Conservation (phyloP, 805 yeast species). For the Saccharomycopsis amapae region DNA sequence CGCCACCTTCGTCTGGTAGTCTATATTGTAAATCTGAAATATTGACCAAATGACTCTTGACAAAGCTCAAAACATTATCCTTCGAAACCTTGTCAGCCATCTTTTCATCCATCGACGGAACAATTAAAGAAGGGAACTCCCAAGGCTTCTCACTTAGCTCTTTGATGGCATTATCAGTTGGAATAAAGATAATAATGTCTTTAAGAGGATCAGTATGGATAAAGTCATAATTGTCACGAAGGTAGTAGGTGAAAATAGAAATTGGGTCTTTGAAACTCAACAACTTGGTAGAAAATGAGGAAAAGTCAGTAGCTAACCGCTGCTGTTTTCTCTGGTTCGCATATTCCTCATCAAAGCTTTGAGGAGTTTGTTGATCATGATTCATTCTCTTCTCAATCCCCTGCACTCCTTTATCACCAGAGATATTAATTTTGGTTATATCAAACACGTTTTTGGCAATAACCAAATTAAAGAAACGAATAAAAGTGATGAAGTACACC, state of each 20-base stretch:
- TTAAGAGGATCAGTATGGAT: slow-evolving; percentile 35
- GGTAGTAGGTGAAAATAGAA: slow-evolving; percentile 59
- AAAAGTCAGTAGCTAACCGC: background rate
- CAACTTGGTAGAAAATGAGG: background rate
- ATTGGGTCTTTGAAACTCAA: slow-evolving; percentile 30
- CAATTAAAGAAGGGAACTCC: slow-evolving; percentile 60
- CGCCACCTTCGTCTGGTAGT: slow-evolving; percentile 6
- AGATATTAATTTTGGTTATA: background rate
- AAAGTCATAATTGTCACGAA: slow-evolving; percentile 54
- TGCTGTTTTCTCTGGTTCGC: too few relatives aligned
- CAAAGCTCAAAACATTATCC: slow-evolving; percentile 49
- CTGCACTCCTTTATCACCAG: background rate
- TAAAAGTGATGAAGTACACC: background rate
- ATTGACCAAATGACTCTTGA: slow-evolving; percentile 53
- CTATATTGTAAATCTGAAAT: slow-evolving; percentile 7
- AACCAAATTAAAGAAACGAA: slow-evolving; percentile 2
- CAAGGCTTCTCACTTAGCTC: slow-evolving; percentile 59
- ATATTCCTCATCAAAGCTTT: background rate
- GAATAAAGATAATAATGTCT: slow-evolving; percentile 58
- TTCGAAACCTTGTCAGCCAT: slow-evolving; percentile 43
- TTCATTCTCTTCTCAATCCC: slow-evolving; percentile 1
- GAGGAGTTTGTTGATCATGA: background rate
- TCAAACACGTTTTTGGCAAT: slow-evolving; percentile 15
- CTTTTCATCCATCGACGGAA: slow-evolving; percentile 31
- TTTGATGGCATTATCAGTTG: slow-evolving; percentile 55